Evolutionary conservation across 2,329 filamentous ascomycete species (phyloP).

Genomic region (Cyphellophora attinorum): DNA sequence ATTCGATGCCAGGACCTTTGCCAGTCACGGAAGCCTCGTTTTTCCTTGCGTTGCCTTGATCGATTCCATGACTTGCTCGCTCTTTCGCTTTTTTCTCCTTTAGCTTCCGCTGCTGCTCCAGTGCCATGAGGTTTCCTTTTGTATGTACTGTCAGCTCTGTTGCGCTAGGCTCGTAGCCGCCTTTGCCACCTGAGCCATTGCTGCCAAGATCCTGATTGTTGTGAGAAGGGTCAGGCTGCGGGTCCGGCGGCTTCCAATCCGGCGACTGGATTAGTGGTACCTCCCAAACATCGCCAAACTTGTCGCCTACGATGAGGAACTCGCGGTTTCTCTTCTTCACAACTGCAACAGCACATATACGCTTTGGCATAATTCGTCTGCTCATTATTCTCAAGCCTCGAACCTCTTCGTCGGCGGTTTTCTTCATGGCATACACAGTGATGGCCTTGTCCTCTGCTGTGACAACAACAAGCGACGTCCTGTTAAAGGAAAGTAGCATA

Average conservation of each 20-base stretch:
- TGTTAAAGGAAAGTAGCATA: constrained; percentile 53
- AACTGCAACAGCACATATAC: constrained; percentile 67
- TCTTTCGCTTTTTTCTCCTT: constrained; percentile 37
- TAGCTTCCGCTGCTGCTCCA: constrained; percentile 44
- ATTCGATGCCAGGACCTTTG: constrained; percentile 47
- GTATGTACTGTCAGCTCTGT: constrained; percentile 53
- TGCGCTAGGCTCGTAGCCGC: constrained; percentile 42
- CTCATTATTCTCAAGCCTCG: constrained; percentile 18
- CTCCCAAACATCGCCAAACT: constrained; percentile 93
- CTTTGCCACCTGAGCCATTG: constrained; percentile 19
- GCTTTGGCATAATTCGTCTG: constrained; percentile 72
- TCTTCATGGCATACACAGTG: constrained; percentile 70
- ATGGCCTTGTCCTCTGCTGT: constrained; percentile 89
- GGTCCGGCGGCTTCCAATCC: constrained; percentile 28
- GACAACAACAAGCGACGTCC: constrained; percentile 62
- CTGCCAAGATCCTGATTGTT: no score
- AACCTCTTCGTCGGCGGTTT: constrained; percentile 20
- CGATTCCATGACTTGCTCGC: no score
- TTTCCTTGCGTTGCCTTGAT: no score
- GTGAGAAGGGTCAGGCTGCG: constrained; percentile 8
- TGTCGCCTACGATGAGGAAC: constrained; percentile 71
- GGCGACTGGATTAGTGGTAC: constrained; percentile 56
- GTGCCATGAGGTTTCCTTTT: constrained; percentile 46
- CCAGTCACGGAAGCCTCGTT: no score
- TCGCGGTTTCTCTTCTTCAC: no score